Evolutionary conservation across 331 rosid genomes (phyloP).

Genomic region (Malus hybrid): DNA sequence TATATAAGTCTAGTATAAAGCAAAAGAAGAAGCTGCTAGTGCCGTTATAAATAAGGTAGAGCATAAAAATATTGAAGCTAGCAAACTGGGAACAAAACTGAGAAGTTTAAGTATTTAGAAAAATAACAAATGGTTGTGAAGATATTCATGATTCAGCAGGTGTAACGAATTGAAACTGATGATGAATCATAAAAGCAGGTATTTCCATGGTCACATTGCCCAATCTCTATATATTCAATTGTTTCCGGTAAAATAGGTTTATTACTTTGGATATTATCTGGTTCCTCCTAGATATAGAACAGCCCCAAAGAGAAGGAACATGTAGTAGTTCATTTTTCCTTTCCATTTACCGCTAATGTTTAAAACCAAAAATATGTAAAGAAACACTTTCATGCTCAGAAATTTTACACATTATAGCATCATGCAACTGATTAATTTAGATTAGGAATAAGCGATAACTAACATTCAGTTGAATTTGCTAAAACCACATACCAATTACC

Average conservation of each 20-base stretch:
- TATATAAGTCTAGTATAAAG: not conserved
- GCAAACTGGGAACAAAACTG: not conserved
- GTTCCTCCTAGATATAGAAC: not conserved
- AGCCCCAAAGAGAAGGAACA: not conserved
- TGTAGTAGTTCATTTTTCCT: not conserved
- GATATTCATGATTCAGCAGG: not conserved
- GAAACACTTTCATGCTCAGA: not conserved
- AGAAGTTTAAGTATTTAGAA: not conserved
- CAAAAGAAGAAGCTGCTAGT: not conserved
- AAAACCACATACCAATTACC: conserved; percentile 45
- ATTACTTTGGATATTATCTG: not conserved
- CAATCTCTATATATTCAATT: too few species aligned
- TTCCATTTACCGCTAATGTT: not conserved
- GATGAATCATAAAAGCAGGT: too few species aligned
- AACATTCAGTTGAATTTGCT: not conserved
- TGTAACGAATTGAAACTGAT: not conserved
- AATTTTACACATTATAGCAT: not conserved
- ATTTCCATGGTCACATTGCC: too few species aligned
- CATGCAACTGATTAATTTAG: not conserved
- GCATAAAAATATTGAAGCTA: not conserved
- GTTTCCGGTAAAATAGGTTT: not conserved
- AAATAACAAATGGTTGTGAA: not conserved
- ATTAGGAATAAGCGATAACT: not conserved
- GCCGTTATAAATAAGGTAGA: not conserved
- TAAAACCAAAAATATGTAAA: not conserved